Percentiles rank a stretch among this genome's conserved stretches.
phyloP scores from a whole-genome alignment of 2,329 filamentous ascomycete species.

The Mycosphaerella arachidis region DNA sequence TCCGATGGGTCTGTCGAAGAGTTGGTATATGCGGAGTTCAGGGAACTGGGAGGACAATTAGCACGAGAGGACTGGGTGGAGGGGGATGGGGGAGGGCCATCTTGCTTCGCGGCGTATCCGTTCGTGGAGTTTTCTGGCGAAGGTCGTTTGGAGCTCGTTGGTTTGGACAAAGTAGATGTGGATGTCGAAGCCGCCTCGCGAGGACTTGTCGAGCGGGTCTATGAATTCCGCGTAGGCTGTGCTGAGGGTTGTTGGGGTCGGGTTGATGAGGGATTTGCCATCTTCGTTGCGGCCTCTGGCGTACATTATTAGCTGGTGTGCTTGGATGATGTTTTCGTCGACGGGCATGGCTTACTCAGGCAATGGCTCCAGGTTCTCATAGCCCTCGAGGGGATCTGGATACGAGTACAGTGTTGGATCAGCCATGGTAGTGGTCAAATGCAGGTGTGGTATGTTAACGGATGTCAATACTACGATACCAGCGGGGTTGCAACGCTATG shows the following conservation, averaged over 20 bases:
- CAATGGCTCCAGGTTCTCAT: slow-evolving; percentile 46
- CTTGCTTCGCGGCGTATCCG: slow-evolving; percentile 71
- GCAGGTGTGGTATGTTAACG: neutral
- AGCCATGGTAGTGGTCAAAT: slow-evolving; percentile 36
- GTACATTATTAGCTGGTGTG: neutral
- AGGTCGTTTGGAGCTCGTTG: slow-evolving; percentile 59
- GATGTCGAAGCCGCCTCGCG: slow-evolving; percentile 72
- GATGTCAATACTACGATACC: neutral
- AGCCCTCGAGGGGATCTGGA: slow-evolving; percentile 52
- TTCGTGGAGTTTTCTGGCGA: slow-evolving; percentile 69
- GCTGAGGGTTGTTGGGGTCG: slow-evolving; percentile 55
- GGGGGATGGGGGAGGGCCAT: too few relatives aligned
- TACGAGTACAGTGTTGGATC: slow-evolving; percentile 52
- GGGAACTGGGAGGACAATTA: slow-evolving; percentile 52
- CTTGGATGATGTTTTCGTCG: neutral
- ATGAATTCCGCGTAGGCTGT: slow-evolving; percentile 65
- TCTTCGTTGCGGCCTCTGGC: slow-evolving; percentile 45
- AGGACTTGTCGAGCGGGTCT: slow-evolving; percentile 61
- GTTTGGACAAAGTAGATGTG: slow-evolving; percentile 76
- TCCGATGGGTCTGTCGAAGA: slow-evolving; percentile 74
- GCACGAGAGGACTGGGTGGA: neutral
- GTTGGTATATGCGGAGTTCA: slow-evolving; percentile 72
- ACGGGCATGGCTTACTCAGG: slow-evolving; percentile 33
- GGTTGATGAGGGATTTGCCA: slow-evolving; percentile 73
- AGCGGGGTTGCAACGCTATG: too few relatives aligned